Conservation (phyloP, 805 yeast species). For the Candida taoyuanica region DNA sequence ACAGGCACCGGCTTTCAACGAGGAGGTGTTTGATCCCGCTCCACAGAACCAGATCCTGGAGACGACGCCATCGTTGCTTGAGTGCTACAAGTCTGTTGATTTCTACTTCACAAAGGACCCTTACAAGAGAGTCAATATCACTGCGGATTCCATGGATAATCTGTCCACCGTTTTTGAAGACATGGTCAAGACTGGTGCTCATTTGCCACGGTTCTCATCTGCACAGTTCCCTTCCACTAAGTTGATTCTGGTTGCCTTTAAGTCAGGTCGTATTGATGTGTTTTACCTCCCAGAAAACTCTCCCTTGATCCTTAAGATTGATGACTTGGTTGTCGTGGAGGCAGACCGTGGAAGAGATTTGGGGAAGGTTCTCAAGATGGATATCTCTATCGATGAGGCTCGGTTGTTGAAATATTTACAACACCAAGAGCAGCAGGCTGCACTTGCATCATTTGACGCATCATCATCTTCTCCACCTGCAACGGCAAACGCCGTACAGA, state of each 20-base stretch:
- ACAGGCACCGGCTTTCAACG: slow-evolving; percentile 10
- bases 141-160: slow-evolving; percentile 9
- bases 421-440: slow-evolving; percentile 65
- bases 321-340: slow-evolving; percentile 72
- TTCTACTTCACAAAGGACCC: slow-evolving; percentile 24
- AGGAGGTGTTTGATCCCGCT: slow-evolving; percentile 10
- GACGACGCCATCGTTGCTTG: slow-evolving; percentile 13
- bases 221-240: slow-evolving; percentile 27
- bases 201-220: slow-evolving; percentile 21
- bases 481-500: too few species aligned
- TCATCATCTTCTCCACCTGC: too few species aligned
- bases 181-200: slow-evolving; percentile 16
- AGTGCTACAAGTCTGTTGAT: slow-evolving; percentile 21
- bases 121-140: slow-evolving; percentile 21
- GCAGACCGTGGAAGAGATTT: slow-evolving; percentile 83
- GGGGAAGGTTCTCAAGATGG: slow-evolving; percentile 68
- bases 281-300: slow-evolving; percentile 49
- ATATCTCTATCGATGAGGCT: slow-evolving; percentile 60
- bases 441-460: slow-evolving; percentile 30
- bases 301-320: slow-evolving; percentile 38
- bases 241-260: slow-evolving; percentile 67
- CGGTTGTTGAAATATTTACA: slow-evolving; percentile 68
- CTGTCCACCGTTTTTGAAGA: slow-evolving; percentile 11
- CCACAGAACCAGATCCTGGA: slow-evolving; percentile 9
- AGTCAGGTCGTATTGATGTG: slow-evolving; percentile 75